phyloP scores from a whole-genome alignment of 176 grass and related monocot species.

The Lolium multiflorum region DNA sequence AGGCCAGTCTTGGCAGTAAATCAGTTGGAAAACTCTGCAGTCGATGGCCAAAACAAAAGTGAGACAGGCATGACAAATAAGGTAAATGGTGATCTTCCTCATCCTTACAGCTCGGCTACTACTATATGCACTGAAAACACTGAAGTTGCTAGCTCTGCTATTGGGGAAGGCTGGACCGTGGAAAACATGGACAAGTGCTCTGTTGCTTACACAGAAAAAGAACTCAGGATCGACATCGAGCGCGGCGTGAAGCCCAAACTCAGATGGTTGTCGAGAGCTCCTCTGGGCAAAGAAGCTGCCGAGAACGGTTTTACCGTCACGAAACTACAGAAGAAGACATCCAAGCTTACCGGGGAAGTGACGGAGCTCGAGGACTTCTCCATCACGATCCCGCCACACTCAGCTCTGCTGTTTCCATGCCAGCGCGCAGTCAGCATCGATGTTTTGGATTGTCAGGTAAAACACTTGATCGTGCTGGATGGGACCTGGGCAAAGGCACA shows the following conservation, averaged over 20 bases:
- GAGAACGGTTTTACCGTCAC: slow-evolving; percentile 70
- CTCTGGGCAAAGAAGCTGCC: slow-evolving; percentile 58
- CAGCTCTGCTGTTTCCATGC: slow-evolving; percentile 78
- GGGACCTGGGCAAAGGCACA: slow-evolving; percentile 97
- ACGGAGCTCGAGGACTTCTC: slow-evolving; percentile 71
- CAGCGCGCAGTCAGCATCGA: slow-evolving; percentile 72
- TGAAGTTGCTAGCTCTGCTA: slow-evolving; percentile 39
- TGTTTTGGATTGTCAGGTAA: slow-evolving; percentile 54
- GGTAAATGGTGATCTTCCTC: neutral
- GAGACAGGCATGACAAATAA: neutral
- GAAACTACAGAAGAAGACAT: slow-evolving; percentile 77
- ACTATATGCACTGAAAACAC: slow-evolving; percentile 25
- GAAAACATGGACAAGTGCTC: slow-evolving; percentile 66
- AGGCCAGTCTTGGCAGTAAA: slow-evolving; percentile 1
- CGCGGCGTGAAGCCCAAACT: slow-evolving; percentile 81
- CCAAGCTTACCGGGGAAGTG: slow-evolving; percentile 49
- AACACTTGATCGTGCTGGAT: slow-evolving; percentile 65
- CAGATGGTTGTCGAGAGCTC: slow-evolving; percentile 61
- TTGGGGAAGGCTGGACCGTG: slow-evolving; percentile 23
- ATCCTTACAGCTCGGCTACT: neutral
- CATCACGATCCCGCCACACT: slow-evolving; percentile 67
- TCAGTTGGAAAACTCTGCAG: neutral
- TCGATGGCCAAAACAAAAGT: neutral
- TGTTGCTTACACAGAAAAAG: slow-evolving; percentile 60
- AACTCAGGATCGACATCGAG: slow-evolving; percentile 67